Conservation (phyloP, 768 basidiomycete species). For the Auricularia cornea region DNA sequence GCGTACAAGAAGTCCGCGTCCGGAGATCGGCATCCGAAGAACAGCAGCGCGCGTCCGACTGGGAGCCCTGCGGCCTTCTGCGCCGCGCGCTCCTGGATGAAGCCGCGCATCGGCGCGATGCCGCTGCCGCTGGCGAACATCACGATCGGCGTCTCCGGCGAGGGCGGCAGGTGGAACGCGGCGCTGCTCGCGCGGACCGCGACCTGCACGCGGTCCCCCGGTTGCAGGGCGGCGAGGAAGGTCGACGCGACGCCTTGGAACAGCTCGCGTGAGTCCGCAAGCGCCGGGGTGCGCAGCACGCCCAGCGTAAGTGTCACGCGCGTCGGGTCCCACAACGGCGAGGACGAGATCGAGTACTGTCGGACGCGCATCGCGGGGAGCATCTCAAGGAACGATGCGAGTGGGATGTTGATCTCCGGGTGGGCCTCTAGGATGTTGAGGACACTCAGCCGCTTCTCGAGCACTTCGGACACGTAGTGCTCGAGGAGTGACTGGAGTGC, state of each 20-base stretch:
- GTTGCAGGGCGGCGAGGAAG: constrained; percentile 31
- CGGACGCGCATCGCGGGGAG: constrained; percentile 41
- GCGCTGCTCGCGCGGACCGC: constrained; percentile 31
- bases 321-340: constrained; percentile 36
- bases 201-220: constrained; percentile 36
- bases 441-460: constrained; percentile 30
- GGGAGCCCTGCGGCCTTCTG: constrained; percentile 36
- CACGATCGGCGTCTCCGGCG: constrained; percentile 31
- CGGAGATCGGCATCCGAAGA: constrained; percentile 40
- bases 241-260: constrained; percentile 42
- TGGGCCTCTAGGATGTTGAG: constrained; percentile 35
- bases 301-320: constrained; percentile 37
- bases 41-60: constrained; percentile 34
- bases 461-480: constrained; percentile 27
- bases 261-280: constrained; percentile 23
- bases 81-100: constrained; percentile 43
- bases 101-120: constrained; percentile 42
- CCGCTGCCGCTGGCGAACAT: constrained; percentile 42
- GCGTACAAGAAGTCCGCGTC: constrained; percentile 37
- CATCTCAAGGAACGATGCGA: constrained; percentile 31
- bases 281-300: constrained; percentile 31
- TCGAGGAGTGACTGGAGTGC: constrained; percentile 24
- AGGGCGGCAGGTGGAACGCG: constrained; percentile 38
- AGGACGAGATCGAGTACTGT: constrained; percentile 47
- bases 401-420: constrained; percentile 28